These are phyloP conservation scores for Penstemon eatonii DNA, from an alignment of 257 asterid species.

Conservation along the genomic window DNA sequence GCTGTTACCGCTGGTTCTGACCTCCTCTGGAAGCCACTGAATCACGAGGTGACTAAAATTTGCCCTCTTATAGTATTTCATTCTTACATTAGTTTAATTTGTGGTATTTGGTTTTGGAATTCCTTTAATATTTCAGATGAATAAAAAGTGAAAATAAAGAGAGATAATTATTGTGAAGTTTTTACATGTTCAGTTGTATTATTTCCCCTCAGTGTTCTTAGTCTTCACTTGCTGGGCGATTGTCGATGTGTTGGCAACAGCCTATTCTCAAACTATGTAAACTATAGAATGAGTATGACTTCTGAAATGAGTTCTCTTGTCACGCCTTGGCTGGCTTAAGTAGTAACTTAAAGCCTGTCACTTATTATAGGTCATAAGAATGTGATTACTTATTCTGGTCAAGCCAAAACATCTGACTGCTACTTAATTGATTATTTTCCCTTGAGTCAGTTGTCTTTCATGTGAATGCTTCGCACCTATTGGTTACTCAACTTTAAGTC, in stretches of 20 bases:
- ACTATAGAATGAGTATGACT: background rate
- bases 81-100: slow-evolving; percentile 8
- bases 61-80: background rate
- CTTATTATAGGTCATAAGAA: background rate
- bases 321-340: background rate
- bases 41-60: slow-evolving; percentile 69
- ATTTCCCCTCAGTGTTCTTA: no score
- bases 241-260: no score
- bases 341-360: background rate
- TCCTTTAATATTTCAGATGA: slow-evolving; percentile 13
- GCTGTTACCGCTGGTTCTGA: slow-evolving; percentile 91
- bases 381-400: no score
- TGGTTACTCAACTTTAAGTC: background rate
- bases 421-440: no score
- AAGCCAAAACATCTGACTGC: no score
- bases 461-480: background rate
- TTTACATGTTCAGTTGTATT: no score
- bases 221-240: no score
- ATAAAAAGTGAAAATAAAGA: background rate
- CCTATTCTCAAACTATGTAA: no score
- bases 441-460: background rate
- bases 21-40: slow-evolving; percentile 91
- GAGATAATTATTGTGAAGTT: no score
- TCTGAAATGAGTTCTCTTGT: background rate
- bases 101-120: background rate